Evolutionary conservation across 2,329 filamentous ascomycete species (phyloP), one percentile per base, ranked within the genome.

Genomic region (Colletotrichum gloeosporioides): DNA sequence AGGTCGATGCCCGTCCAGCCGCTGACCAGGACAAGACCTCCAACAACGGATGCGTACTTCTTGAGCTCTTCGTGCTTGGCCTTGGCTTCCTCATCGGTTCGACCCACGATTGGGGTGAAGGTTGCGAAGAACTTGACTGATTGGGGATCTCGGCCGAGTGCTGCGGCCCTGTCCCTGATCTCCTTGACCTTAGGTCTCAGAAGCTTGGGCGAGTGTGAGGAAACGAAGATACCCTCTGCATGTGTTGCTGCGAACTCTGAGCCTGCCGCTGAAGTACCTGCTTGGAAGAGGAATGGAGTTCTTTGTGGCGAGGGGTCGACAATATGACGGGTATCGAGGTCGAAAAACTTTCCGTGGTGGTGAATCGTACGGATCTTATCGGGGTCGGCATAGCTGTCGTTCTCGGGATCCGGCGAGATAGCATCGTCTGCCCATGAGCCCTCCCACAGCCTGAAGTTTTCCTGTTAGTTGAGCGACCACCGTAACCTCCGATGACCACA

Each of bases 1-100:
- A 92, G 85, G 79, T 93, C 91, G 73, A 93, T 91, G 0, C 91
- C 91, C 0, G 90, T 91, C 89, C 89, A 92, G 2, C 90, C 90
- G 53, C 87, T 88, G 77, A 91, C 89, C 1, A 92, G 83, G 0
- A 90, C 90, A 2, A 92, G 82, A 0, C 89, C 90, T 0, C 90
- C 90, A 18, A 90, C 83, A 0, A 88, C 87, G 0, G 87, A 89
- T 2, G 88, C 90, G 78, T 92, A 87, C 77, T 88, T 88, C 79
- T 88, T 86, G 13, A 88, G 77, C 73, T 90, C 88, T 27, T 86
- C 85, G 44, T 89, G 85, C 79, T 92, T 92, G 1, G 82, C 86
- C 53, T 84, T 82, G 0, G 90, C 91, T 78, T 92, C 90, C 76
- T 88, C 88, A 49, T 89, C 88, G 0, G 88, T 90, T 3, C 83